Percentiles rank a stretch among this genome's conserved stretches.
phyloP scores from a whole-genome alignment of 805 yeast genomes.

The Spathaspora passalidarum region DNA sequence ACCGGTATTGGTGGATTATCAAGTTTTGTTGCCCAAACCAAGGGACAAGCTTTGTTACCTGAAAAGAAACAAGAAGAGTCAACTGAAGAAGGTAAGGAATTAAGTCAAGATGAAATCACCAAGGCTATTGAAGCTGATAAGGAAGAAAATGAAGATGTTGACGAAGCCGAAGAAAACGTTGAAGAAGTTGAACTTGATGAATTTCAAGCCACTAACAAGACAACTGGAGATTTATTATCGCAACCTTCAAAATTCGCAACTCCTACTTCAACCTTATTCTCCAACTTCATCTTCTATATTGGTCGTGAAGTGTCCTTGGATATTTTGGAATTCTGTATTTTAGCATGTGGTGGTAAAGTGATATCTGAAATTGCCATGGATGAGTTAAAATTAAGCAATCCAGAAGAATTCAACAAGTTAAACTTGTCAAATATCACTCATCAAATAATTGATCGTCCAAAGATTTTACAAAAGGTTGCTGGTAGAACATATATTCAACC shows the following conservation, averaged over 20 bases:
- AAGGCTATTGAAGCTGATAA: constrained; percentile 53
- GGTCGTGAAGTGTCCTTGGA: constrained; percentile 97
- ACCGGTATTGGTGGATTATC: constrained; percentile 89
- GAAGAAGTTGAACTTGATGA: constrained; percentile 53
- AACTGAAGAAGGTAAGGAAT: constrained; percentile 31
- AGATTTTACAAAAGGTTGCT: constrained; percentile 67
- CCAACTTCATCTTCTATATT: constrained; percentile 74
- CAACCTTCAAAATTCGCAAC: constrained; percentile 62
- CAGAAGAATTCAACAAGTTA: constrained; percentile 43
- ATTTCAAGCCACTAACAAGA: constrained; percentile 62
- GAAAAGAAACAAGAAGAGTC: constrained; percentile 13
- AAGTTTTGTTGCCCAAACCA: constrained; percentile 70
- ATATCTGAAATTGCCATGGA: constrained; percentile 87
- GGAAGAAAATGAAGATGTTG: constrained; percentile 11
- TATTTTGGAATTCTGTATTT: constrained; percentile 79
- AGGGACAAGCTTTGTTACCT: constrained; percentile 42
- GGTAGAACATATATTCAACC: constrained; percentile 96
- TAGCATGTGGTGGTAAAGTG: constrained; percentile 82
- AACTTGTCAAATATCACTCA: constrained; percentile 78
- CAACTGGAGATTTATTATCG: constrained; percentile 63
- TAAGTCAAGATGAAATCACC: constrained; percentile 40
- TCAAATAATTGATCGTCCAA: constrained; percentile 93
- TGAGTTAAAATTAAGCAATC: constrained; percentile 54
- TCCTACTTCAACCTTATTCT: constrained; percentile 63
- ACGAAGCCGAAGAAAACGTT: constrained; percentile 11